Evolutionary conservation across 495 filamentous ascomycete genomes (phyloP), one percentile per base, ranked within the genome.

Genomic region (Aspergillus conjunctus): DNA sequence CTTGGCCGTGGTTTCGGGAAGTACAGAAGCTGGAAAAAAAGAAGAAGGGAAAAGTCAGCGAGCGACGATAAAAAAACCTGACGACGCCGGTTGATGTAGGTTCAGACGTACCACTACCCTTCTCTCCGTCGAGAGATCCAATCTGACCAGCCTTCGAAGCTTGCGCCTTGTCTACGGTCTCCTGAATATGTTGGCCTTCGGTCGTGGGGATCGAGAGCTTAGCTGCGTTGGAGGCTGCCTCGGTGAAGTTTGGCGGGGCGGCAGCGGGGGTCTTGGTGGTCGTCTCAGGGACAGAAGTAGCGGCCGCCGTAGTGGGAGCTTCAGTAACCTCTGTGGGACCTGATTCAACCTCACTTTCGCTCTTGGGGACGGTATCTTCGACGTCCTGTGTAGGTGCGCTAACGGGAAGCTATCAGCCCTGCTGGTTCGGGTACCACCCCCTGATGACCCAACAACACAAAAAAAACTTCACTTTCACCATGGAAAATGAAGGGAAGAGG

Each of bases 341-440:
- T 39, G 69, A 65, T 48, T 71, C 65, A 30, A 59, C 51, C 32
- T 73, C 69, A 21, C 64, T 73, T 45, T 71, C 72, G 30, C 71
- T 71, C 58, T 73, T 73, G 51, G 68, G 48, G 53, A 69, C 59
- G 33, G 73, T 70, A 7, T 83, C 76, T 57, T 83, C 80, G 52
- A 72, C 70, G 44, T 77, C 63, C 8, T 76, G 60, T 18, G 68
- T 68, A 46, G 78, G 71, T 21, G 69, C 62, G 20, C 73, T 80
- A 56, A 46, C 7, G 12, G 53, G 30, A 51, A 37, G 12, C 18
- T 17, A 22, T 59, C 46, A 59, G 39, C 34, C 15, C 15, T 41
- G 5, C 26, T 26, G 26, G 26, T 41, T n/a, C 33, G 12, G 34
- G 20, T 22, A 8, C 50, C 26, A 21, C 44, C 32, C 44, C 18